Conservation (phyloP, 192 early-diverging fungal genomes). For the Coemansia erecta region DNA sequence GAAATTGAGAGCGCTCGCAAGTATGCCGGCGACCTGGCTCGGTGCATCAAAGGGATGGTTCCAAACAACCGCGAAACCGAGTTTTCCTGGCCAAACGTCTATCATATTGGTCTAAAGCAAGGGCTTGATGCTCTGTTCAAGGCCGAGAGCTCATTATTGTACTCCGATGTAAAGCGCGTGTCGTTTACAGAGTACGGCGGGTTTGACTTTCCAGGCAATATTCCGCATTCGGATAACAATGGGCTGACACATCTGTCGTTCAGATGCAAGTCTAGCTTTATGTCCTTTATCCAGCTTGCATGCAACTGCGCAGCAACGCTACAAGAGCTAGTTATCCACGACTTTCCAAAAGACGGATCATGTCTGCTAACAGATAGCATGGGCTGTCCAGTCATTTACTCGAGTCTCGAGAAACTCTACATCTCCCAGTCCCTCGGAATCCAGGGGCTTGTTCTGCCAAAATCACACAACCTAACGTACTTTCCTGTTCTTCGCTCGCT, state of each 20-base stretch:
- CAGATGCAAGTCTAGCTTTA: neutral
- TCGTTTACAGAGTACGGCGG: constrained; percentile 5
- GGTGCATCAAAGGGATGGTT: neutral
- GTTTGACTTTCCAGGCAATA: neutral
- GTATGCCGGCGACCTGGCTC: neutral
- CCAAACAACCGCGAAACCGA: neutral
- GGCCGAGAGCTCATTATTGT: neutral
- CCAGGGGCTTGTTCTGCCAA: neutral
- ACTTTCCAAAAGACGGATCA: constrained; percentile 2
- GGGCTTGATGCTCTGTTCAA: neutral
- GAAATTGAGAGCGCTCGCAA: neutral
- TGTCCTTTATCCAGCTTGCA: neutral
- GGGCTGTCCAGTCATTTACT: neutral
- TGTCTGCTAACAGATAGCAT: neutral
- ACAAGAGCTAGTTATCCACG: neutral
- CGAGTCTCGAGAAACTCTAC: neutral
- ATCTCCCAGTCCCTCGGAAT: neutral
- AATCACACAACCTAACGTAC: neutral
- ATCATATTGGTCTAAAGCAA: constrained; percentile 1
- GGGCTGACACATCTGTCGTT: constrained; percentile 2
- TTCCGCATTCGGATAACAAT: neutral
- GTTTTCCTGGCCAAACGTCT: constrained; percentile 2
- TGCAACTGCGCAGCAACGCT: neutral
- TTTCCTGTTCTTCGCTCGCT: constrained; percentile 4
- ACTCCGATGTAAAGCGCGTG: neutral